Percentiles rank a stretch among this genome's conserved stretches.
phyloP scores from a whole-genome alignment of 805 yeast species.

The Starmerella scarabaei region DNA sequence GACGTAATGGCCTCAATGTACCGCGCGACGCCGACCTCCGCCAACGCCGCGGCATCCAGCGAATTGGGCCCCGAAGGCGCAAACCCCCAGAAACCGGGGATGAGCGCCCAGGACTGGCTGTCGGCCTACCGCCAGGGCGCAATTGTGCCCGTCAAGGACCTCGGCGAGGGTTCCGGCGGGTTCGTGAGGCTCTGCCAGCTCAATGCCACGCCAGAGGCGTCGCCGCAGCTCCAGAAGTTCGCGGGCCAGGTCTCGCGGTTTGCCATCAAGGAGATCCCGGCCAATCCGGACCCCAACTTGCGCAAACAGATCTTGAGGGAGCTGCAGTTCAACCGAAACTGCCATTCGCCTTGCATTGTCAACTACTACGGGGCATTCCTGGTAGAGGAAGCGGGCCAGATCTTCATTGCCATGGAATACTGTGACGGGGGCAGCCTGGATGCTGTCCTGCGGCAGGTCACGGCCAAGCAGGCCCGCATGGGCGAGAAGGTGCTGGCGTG shows the following conservation, averaged over 20 bases:
- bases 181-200: slow-evolving; percentile 69
- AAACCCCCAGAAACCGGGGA: slow-evolving; percentile 1
- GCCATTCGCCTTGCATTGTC: slow-evolving; percentile 74
- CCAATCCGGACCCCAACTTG: slow-evolving; percentile 71
- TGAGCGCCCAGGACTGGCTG: slow-evolving; percentile 17
- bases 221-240: slow-evolving; percentile 17
- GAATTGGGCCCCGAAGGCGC: background rate
- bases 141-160: slow-evolving; percentile 51
- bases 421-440: slow-evolving; percentile 91
- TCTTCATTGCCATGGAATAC: slow-evolving; percentile 92
- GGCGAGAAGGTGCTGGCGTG: slow-evolving; percentile 89
- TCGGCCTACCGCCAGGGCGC: slow-evolving; percentile 20
- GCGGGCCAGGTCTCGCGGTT: slow-evolving; percentile 38
- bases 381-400: slow-evolving; percentile 61
- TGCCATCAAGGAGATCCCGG: slow-evolving; percentile 66
- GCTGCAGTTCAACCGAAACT: slow-evolving; percentile 71
- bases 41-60: background rate
- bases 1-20: slow-evolving; percentile 17
- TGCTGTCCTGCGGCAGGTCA: slow-evolving; percentile 71
- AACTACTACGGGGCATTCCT: slow-evolving; percentile 86
- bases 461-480: slow-evolving; percentile 64
- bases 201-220: background rate
- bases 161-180: slow-evolving; percentile 96
- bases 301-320: slow-evolving; percentile 87
- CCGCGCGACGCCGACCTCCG: slow-evolving; percentile 1